A percentile compares a stretch with the other conserved stretches of the same genome.
phyloP scores from a whole-genome alignment of 2,329 filamentous ascomycete species.

The Verticillium dahliae region DNA sequence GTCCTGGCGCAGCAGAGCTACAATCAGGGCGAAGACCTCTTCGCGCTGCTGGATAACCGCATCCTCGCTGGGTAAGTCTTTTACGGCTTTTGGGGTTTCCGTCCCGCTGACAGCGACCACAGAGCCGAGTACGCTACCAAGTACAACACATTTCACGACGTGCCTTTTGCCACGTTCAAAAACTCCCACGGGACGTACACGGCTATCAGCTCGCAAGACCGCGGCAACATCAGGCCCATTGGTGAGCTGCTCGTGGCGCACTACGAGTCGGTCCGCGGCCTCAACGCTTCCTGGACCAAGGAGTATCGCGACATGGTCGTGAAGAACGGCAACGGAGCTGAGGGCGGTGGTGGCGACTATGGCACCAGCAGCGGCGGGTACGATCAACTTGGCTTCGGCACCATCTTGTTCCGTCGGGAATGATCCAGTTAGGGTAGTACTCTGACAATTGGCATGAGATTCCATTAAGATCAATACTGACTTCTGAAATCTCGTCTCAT shows the following conservation, averaged over 20 bases:
- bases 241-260: conserved; percentile 32
- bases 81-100: not conserved
- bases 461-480: too few relatives aligned
- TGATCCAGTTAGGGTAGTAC: not conserved
- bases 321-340: conserved; percentile 24
- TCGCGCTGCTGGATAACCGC: conserved; percentile 21
- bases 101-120: not conserved
- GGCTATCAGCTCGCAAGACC: conserved; percentile 20
- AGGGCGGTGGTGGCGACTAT: conserved; percentile 38
- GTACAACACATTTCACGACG: conserved; percentile 33
- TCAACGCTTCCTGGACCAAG: conserved; percentile 28
- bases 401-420: conserved; percentile 17
- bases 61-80: conserved; percentile 26
- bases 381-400: conserved; percentile 27
- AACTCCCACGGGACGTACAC: conserved; percentile 28
- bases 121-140: conserved; percentile 29
- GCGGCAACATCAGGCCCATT: conserved; percentile 27
- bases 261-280: conserved; percentile 28
- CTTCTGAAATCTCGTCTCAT: too few relatives aligned
- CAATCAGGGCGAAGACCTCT: conserved; percentile 35
- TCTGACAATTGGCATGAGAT: too few relatives aligned
- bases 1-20: conserved; percentile 32
- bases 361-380: conserved; percentile 31
- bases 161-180: conserved; percentile 32
- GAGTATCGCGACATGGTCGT: conserved; percentile 27